Evolutionary conservation across 2,329 filamentous ascomycete genomes (phyloP).

Genomic region (Beauveria varroae): DNA sequence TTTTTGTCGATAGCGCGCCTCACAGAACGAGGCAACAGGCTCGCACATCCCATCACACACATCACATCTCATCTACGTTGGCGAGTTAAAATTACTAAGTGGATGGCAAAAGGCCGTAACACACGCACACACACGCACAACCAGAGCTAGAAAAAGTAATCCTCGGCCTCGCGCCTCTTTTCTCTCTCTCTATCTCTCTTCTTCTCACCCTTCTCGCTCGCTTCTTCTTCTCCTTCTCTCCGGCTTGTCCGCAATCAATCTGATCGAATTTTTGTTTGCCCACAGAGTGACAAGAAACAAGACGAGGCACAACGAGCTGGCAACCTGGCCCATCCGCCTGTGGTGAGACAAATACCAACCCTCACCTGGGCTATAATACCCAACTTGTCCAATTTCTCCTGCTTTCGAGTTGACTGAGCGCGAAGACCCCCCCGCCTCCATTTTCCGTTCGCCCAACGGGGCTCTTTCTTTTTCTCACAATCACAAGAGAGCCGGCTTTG

Average conservation of each 20-base stretch:
- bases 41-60: background rate
- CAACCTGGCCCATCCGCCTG: background rate
- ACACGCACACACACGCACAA: background rate
- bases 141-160: background rate
- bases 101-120: background rate
- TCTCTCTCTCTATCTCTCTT: background rate
- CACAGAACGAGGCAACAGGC: no score
- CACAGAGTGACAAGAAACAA: background rate
- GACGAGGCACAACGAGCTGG: background rate
- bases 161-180: background rate
- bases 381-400: background rate
- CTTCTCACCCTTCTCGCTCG: background rate
- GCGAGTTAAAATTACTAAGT: background rate
- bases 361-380: background rate
- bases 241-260: conserved; percentile 1
- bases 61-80: background rate
- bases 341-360: conserved; percentile 3
- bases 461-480: background rate
- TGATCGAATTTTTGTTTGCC: background rate
- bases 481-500: background rate
- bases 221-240: background rate
- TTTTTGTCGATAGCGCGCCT: no score
- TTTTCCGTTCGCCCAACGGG: background rate
- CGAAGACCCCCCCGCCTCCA: background rate
- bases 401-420: background rate